These are phyloP conservation scores for Fremontodendron californicum DNA, from an alignment of 345 rosid genomes.

Conservation along the genomic window DNA sequence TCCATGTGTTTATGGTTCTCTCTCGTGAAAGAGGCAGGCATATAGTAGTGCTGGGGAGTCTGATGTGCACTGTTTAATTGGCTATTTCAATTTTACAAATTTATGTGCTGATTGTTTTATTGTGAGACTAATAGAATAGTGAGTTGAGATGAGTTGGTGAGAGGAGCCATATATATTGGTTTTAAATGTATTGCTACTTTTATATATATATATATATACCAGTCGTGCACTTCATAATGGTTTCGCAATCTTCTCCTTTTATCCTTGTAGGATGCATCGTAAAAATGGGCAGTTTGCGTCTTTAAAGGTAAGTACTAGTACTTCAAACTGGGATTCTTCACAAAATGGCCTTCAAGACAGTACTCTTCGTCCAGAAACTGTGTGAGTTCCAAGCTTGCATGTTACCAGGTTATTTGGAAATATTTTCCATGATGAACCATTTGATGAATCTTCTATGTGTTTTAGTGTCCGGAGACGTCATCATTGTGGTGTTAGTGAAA, in stretches of 20 bases:
- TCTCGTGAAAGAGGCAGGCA: not conserved
- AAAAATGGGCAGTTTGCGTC: constrained; percentile 74
- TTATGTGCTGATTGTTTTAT: not conserved
- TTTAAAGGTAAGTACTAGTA: constrained; percentile 43
- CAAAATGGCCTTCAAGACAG: constrained; percentile 45
- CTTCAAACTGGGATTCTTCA: constrained; percentile 48
- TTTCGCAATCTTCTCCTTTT: not conserved
- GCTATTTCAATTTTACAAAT: not conserved
- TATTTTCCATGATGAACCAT: not conserved
- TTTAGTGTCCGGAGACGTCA: constrained; percentile 47
- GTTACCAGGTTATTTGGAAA: constrained; percentile 8
- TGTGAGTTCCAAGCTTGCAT: constrained; percentile 41
- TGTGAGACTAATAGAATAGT: not conserved
- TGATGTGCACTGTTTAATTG: not conserved
- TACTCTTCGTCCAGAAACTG: constrained; percentile 39
- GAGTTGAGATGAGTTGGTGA: too few species aligned
- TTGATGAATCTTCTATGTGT: constrained; percentile 11
- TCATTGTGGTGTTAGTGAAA: too few species aligned
- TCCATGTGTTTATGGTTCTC: not conserved
- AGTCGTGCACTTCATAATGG: not conserved
- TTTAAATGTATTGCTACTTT: too few species aligned
- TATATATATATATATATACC: not conserved
- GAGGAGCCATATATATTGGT: too few species aligned
- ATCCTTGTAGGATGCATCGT: constrained; percentile 55
- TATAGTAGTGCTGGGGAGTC: not conserved